These are phyloP conservation scores for Solanum commersonii DNA, from an alignment of 257 asterid genomes.

Conservation along the genomic window DNA sequence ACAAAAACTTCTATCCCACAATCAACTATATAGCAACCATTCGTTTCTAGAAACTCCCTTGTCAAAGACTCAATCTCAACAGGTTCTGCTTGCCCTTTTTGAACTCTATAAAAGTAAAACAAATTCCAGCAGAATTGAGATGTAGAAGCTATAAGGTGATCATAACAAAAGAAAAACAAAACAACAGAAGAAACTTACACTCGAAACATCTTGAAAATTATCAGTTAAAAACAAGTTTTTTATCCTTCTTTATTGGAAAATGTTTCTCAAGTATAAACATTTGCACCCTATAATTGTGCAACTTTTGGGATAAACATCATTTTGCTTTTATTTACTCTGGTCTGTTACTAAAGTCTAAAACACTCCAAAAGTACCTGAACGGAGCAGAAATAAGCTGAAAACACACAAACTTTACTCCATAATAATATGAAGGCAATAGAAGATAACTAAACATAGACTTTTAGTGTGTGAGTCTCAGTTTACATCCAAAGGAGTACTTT, in stretches of 20 bases:
- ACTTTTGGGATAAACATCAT: not conserved
- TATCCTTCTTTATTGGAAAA: not conserved
- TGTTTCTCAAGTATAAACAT: not conserved
- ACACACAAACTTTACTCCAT: not conserved
- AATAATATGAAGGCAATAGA: not conserved
- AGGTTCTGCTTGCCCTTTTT: constrained; percentile 64
- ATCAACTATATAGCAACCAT: constrained; percentile 81
- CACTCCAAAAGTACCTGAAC: not conserved
- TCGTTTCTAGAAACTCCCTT: constrained; percentile 81
- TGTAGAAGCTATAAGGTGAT: not conserved
- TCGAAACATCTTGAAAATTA: not conserved
- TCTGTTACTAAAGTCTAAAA: not conserved
- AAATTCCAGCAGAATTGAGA: not conserved
- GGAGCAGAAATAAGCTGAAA: not conserved
- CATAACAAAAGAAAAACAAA: not conserved
- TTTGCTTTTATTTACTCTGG: not conserved
- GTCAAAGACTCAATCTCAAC: constrained; percentile 61
- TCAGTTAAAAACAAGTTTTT: not conserved
- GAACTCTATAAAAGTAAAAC: constrained; percentile 32
- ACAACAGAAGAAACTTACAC: not conserved
- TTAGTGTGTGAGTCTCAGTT: not conserved
- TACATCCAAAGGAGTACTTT: not conserved
- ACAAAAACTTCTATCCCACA: constrained; percentile 74
- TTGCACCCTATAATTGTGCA: not conserved
- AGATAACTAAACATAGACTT: not conserved